Base-by-base conservation (phyloP, 345 rosid genomes). In the Lepidium aucheri region DNA sequence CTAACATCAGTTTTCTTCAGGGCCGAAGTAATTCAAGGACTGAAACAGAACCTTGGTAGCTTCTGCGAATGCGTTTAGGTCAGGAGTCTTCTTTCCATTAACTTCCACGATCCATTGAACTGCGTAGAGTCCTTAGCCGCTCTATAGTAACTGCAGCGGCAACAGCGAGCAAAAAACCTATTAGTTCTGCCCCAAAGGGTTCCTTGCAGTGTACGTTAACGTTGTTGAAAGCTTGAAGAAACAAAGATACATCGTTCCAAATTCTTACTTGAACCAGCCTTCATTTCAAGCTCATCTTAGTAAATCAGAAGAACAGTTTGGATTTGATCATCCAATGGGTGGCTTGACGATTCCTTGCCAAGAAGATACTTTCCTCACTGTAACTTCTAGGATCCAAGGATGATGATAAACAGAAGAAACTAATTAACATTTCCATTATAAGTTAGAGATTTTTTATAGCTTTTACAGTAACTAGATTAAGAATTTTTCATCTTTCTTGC, bases 71-170 rank as follows among this genome's bases (percentile, higher is more conserved):
- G 95, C 85, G 60, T 94, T 92, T 67, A 94, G 68, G 80, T 88
- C 81, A 43, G 97, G 92, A 50, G 92, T 90, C 1, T 67, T 81
- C 78, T 85, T 88, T 60, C 99, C 99, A 41, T 88, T 94, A 30
- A 94, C 79, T 80, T 90, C 96, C 60, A 94, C 92, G 26, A 94
- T 94, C 99, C 99, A 94, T 45, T 87, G 95, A 61, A 84, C 86
- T 67, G 97, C 86, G 63, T 80, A 86, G 20, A 94, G 79, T 39
- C 96, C 97, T 67, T 55, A 36, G 55, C 35, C 35, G 15, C 5
- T 54, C 63, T 16, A 14, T 40, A 40, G 20, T 1, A 39, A 10
- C n/a, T 9, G n/a, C 45, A 36, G 67, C 44, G 26, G 67, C 10
- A 14, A 15, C 28, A 9, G 13, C 26, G 2, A 43, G 20, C 35